A percentile compares a stretch with the other conserved stretches of the same genome.
Conservation (phyloP, 495 filamentous ascomycete genomes). For the Neurospora sp. region DNA sequence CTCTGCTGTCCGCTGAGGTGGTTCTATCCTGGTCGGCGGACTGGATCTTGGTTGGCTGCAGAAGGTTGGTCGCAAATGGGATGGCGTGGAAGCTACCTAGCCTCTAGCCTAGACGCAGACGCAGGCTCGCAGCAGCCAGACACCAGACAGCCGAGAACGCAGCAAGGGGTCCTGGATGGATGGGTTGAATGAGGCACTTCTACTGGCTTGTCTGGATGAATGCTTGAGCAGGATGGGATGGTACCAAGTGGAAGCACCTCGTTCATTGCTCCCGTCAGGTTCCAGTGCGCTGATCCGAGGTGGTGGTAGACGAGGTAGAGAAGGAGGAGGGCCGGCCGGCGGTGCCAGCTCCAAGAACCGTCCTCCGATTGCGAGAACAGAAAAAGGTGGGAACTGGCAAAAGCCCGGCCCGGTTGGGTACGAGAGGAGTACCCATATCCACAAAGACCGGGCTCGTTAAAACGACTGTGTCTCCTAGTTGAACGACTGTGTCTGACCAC, state of each 20-base stretch:
- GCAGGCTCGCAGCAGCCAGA: not conserved
- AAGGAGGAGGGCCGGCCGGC: not conserved
- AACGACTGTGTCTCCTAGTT: too few species aligned
- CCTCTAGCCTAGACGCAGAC: not conserved
- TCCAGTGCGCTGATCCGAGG: not conserved
- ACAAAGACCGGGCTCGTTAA: too few species aligned
- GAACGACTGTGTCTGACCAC: too few species aligned
- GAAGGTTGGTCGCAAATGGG: not conserved
- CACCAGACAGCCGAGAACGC: not conserved
- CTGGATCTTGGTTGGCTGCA: not conserved
- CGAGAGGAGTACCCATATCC: constrained; percentile 2
- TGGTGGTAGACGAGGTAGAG: not conserved
- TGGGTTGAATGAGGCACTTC: not conserved
- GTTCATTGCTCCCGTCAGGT: not conserved
- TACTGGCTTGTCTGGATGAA: not conserved
- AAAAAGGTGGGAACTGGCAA: constrained; percentile 1
- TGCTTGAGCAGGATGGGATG: not conserved
- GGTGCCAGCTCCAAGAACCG: not conserved
- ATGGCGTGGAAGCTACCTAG: not conserved
- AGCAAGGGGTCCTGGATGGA: not conserved
- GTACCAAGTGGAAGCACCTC: not conserved
- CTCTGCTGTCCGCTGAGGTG: not conserved
- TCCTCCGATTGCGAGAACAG: not conserved
- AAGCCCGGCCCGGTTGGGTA: constrained; percentile 1
- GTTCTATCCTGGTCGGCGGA: not conserved